Percentiles rank a stretch among this genome's conserved stretches.
Conservation (phyloP, 1,284 basidiomycete species). For the Ustilago nuda region DNA sequence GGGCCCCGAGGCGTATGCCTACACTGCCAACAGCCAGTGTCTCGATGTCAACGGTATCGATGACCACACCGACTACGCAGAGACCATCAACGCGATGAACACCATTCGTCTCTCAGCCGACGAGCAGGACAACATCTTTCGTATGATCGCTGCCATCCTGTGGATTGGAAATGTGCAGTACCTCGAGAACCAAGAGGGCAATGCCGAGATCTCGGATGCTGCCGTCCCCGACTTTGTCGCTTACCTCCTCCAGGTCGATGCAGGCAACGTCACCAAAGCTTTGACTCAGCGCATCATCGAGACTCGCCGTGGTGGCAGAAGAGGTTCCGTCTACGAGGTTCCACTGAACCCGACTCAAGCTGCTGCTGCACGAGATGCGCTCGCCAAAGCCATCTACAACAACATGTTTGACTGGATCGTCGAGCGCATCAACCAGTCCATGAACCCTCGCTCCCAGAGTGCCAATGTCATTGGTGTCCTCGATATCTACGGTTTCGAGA, state of each 20-base stretch:
- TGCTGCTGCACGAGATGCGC: constrained; percentile 85
- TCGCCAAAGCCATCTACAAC: constrained; percentile 97
- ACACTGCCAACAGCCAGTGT: constrained; percentile 91
- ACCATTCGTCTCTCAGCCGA: constrained; percentile 84
- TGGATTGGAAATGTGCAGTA: constrained; percentile 89
- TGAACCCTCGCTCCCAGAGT: constrained; percentile 80
- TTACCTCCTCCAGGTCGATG: constrained; percentile 91
- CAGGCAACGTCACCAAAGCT: constrained; percentile 83
- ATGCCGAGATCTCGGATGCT: constrained; percentile 82
- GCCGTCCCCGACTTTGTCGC: constrained; percentile 94
- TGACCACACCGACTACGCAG: constrained; percentile 85
- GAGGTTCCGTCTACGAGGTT: constrained; percentile 96
- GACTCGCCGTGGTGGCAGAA: constrained; percentile 80
- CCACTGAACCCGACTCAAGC: constrained; percentile 95
- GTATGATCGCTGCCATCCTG: constrained; percentile 89
- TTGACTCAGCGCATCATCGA: constrained; percentile 89
- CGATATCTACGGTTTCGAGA: constrained; percentile 92
- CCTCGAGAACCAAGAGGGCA: constrained; percentile 89
- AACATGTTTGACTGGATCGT: constrained; percentile 99
- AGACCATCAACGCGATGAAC: constrained; percentile 94
- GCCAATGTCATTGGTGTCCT: constrained; percentile 95
- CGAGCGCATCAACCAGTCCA: constrained; percentile 91
- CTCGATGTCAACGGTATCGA: constrained; percentile 91
- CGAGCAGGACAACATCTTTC: constrained; percentile 93
- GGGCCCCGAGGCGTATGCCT: constrained; percentile 93